Conservation (phyloP, 306 rosid genomes). For the Sindora glabra region DNA sequence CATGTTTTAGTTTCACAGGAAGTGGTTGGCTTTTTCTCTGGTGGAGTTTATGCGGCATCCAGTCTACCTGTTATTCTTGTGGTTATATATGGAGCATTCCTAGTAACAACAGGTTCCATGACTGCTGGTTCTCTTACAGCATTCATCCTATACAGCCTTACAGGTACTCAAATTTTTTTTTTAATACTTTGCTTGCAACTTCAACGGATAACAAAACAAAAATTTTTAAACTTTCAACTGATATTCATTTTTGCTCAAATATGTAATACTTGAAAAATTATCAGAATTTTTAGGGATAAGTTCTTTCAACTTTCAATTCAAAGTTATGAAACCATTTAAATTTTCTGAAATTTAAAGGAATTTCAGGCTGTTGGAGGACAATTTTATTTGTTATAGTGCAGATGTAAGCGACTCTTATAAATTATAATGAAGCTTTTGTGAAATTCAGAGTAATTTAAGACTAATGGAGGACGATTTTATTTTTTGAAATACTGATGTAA, state of each 20-base stretch:
- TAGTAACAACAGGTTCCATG: conserved; percentile 33
- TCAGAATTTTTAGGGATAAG: neutral
- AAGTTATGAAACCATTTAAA: too few species aligned
- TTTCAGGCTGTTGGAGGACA: too few species aligned
- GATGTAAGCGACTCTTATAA: too few species aligned
- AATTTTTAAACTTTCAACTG: neutral
- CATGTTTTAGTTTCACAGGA: conserved; percentile 10
- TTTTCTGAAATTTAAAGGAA: too few species aligned
- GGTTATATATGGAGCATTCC: conserved; percentile 34
- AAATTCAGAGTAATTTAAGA: too few species aligned
- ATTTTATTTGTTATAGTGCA: too few species aligned
- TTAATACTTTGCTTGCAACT: too few species aligned
- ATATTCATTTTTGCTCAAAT: neutral
- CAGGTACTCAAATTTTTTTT: conserved; percentile 39
- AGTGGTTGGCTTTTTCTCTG: conserved; percentile 35
- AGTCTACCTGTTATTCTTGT: conserved; percentile 28
- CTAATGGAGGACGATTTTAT: too few species aligned
- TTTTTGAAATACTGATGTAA: too few species aligned
- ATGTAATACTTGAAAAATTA: neutral
- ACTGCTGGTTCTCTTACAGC: conserved; percentile 38
- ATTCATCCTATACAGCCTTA: conserved; percentile 45
- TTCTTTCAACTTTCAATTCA: too few species aligned
- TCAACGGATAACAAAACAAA: too few species aligned
- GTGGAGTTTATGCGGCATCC: conserved; percentile 35
- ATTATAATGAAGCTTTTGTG: too few species aligned